A percentile compares a stretch with the other conserved stretches of the same genome.
Evolutionary conservation across 345 rosid genomes (phyloP).

Genomic region (Reutealis trisperma): DNA sequence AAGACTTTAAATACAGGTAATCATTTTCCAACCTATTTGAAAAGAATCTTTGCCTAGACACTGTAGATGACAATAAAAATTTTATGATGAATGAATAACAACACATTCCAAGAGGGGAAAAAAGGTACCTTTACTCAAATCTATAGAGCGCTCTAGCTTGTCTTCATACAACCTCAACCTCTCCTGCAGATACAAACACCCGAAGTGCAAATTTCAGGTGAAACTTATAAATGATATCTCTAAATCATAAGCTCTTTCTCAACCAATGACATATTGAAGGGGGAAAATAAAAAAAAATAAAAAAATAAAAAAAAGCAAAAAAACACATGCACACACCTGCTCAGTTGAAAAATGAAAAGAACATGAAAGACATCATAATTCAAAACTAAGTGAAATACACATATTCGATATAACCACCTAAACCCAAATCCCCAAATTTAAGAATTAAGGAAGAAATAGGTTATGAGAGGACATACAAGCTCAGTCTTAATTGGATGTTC

Average conservation of each 20-base stretch:
- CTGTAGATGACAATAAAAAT: not conserved
- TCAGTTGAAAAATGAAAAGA: not conserved
- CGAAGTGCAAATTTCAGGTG: not conserved
- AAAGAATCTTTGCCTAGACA: not conserved
- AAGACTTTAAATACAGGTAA: not conserved
- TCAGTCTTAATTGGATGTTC: constrained; percentile 89
- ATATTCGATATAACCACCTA: constrained; percentile 17
- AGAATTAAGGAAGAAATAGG: constrained; percentile 8
- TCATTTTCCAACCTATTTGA: not conserved
- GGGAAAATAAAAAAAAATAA: not conserved
- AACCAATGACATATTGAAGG: not conserved
- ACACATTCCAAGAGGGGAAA: not conserved
- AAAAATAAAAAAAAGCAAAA: too few species aligned
- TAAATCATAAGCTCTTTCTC: not conserved
- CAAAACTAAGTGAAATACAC: not conserved
- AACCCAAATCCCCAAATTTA: not conserved
- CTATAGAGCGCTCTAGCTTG: constrained; percentile 54
- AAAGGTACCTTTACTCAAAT: constrained; percentile 68
- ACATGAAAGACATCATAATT: not conserved
- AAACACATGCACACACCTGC: not conserved
- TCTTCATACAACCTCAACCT: constrained; percentile 68
- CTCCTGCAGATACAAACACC: constrained; percentile 52
- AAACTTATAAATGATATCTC: not conserved
- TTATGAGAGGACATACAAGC: constrained; percentile 52
- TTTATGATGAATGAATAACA: constrained; percentile 1